Base-by-base conservation (phyloP, 2,329 filamentous ascomycete species). In the Cladophialophora psammophila region DNA sequence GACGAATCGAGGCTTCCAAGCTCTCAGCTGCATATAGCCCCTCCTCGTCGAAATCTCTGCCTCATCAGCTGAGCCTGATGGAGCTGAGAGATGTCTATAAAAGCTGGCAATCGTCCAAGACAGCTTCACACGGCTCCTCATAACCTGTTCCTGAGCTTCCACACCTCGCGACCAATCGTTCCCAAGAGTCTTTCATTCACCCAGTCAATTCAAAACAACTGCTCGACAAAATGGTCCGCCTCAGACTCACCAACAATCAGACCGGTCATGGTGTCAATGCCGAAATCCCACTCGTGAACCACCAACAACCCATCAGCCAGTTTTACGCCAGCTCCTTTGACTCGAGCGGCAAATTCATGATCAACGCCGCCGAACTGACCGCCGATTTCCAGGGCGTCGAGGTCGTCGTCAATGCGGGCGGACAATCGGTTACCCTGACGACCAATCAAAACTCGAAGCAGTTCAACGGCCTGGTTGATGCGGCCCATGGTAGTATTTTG, bases 61-160 rank as follows among this genome's bases (percentile, higher is more conserved):
- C 34, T 55, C 31, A 34, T 55, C 52, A 55, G 52, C 52, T 36
- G 52, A 55, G 52, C 52, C 52, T 36, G 34, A 20, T 55, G 4
- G 31, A 55, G 7, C 50, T 20, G 10, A 55, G 18, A 50, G 18
- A 26, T 26, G 45, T 50, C 18, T 50, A 50, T 50, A 50, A 50
- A 50, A 26, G 45, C 8, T 12, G 45, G 45, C 3, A 26, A 12
- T 3, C 3, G 18, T 26, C 15, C 38, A 18, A 50, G 18, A 13
- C 36, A 40, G 12, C 15, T 12, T 12, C 18, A 26, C 18, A 10
- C 40, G n/a, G 9, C 45, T 26, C 26, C 18, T 50, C 7, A 3
- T 12, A 6, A 18, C 45, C 18, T 50, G 45, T 50, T 10, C 18
- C 4, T 50, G 45, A n/a, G 20, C 45, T 9, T 50, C 6, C 9